phyloP scores from a whole-genome alignment of 2,329 filamentous ascomycete genomes.

The Aureobasidium vineae region DNA sequence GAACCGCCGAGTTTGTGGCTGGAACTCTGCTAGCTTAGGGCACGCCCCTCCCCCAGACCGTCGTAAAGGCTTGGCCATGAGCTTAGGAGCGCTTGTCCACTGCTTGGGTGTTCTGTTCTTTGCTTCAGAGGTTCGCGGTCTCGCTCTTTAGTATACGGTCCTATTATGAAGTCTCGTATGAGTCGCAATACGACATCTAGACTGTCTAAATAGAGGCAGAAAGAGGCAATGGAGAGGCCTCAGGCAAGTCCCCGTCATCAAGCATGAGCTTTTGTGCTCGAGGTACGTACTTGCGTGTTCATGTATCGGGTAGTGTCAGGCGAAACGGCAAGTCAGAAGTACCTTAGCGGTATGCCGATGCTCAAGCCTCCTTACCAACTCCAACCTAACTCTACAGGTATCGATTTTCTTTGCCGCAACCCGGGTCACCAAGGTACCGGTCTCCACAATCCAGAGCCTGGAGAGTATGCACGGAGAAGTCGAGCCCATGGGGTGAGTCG shows the following conservation, averaged over 20 bases:
- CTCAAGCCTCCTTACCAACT: slow-evolving; percentile 8
- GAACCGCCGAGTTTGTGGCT: slow-evolving; percentile 16
- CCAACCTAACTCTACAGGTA: background rate
- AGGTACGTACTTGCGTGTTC: slow-evolving; percentile 11
- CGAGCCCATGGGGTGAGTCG: slow-evolving; percentile 9
- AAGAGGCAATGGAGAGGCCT: background rate
- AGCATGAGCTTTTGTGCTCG: background rate
- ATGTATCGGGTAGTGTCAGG: background rate
- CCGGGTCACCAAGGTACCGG: slow-evolving; percentile 3
- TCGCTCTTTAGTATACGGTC: background rate
- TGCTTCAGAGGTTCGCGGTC: slow-evolving; percentile 3
- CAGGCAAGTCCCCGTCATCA: background rate
- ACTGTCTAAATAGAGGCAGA: background rate
- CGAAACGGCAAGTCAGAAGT: slow-evolving; percentile 13
- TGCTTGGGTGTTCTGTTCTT: background rate
- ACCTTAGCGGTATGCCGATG: slow-evolving; percentile 19
- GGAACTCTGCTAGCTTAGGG: slow-evolving; percentile 5
- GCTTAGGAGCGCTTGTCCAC: slow-evolving; percentile 6
- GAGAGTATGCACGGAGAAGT: slow-evolving; percentile 12
- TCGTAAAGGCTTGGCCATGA: background rate
- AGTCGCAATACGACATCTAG: background rate
- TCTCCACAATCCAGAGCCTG: slow-evolving; percentile 17
- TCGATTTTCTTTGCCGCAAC: slow-evolving; percentile 8
- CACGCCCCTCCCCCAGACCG: background rate
- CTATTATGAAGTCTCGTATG: background rate